Base-by-base conservation (phyloP, 495 filamentous ascomycete genomes). In the Penicillium cosmopolitanum region DNA sequence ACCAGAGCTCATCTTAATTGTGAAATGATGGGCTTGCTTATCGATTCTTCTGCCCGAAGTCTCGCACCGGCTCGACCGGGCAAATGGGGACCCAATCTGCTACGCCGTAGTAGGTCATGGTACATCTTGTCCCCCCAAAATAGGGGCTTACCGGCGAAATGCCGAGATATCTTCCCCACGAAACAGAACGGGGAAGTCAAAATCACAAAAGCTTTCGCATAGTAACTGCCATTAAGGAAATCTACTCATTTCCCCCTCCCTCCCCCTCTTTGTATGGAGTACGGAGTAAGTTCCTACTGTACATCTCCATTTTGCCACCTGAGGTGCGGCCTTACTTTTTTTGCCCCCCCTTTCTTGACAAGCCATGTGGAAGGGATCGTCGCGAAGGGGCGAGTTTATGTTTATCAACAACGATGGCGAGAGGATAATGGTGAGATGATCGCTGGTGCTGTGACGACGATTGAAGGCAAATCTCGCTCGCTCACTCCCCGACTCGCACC, bases 401-500 rank as follows among this genome's bases (percentile, higher is more conserved):
- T 44, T 12, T 44, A n/a, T 38, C 12, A n/a, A 38, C 36, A 12
- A 12, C 15, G 18, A 46, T 21, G n/a, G 33, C 25, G 42, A 4
- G 18, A 15, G 25, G 4, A 54, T 8, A n/a, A 54, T 40, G 33
- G 42, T 43, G 35, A 23, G 21, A 23, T 54, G 35, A 42, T 38
- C 51, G 35, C 33, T 54, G 18, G n/a, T 36, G 13, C 31, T 31
- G 28, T 31, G 28, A 31, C 28, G 28, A 31, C 28, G 28, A 8
- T 31, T 0, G 8, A 31, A 31, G 28, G 28, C 28, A n/a, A 38
- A 12, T 38, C 3, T 12, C 11, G 16, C 28, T 35, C 50, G 40
- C 36, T 36, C 53, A 66, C 25, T 73, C 69, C 16, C 84, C 80
- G 11, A 89, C 79, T 54, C 87, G 77, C 36, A 92, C 76, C 38